phyloP scores from a whole-genome alignment of 768 basidiomycete species.

The Mycena crocata region DNA sequence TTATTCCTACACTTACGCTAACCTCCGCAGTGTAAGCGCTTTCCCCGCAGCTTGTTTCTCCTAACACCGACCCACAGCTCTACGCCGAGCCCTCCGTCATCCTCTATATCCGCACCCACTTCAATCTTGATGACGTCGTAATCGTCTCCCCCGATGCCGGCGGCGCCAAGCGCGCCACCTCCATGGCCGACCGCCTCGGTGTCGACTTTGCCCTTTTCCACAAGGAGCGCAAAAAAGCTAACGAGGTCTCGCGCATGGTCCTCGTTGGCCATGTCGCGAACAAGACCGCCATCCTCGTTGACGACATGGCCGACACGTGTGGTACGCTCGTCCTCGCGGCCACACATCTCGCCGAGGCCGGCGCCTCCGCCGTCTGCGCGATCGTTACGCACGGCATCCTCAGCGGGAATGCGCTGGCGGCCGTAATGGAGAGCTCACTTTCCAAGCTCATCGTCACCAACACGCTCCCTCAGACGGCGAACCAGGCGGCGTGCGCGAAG shows the following conservation, averaged over 20 bases:
- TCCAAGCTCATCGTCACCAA: constrained; percentile 98
- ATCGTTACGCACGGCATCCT: constrained; percentile 98
- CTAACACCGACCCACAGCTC: constrained; percentile 63
- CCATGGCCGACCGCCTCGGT: constrained; percentile 94
- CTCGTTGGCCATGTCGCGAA: constrained; percentile 94
- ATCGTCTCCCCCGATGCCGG: constrained; percentile 99
- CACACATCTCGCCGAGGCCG: constrained; percentile 87
- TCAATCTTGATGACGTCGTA: constrained; percentile 85
- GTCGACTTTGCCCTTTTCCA: constrained; percentile 99
- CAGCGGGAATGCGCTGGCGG: constrained; percentile 86
- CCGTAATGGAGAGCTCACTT: constrained; percentile 77
- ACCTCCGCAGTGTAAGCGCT: constrained; percentile 27
- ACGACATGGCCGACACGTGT: constrained; percentile 99
- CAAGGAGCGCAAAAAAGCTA: constrained; percentile 98
- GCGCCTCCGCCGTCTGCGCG: constrained; percentile 86
- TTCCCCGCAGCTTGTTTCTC: constrained; percentile 6
- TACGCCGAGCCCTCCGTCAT: constrained; percentile 97
- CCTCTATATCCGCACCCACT: constrained; percentile 93
- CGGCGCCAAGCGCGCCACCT: constrained; percentile 97
- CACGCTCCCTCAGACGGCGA: constrained; percentile 90
- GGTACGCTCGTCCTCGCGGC: constrained; percentile 95
- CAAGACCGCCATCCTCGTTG: constrained; percentile 94
- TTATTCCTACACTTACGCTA: background rate
- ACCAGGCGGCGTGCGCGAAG: constrained; percentile 77
- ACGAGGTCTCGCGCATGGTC: constrained; percentile 94